Evolutionary conservation across 345 rosid genomes (phyloP), one percentile per base, ranked within the genome.

Genomic region (Conringia planisiliqua): DNA sequence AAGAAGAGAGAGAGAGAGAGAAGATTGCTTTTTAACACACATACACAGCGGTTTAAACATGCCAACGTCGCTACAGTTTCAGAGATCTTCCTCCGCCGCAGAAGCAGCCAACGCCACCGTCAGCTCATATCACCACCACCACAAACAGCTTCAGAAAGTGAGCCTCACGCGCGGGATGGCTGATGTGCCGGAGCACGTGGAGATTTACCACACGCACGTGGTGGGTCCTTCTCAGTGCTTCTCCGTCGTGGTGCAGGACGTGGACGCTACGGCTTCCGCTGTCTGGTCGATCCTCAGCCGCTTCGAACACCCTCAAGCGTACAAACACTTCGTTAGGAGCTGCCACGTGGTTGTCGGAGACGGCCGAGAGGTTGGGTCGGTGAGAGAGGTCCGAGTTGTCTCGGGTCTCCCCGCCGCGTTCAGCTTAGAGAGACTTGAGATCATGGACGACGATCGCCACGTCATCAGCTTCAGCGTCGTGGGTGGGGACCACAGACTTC

Each of bases 261-360:
- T 91, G 22, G 85, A 82, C 3, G 91, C 98, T 16, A 87, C 97
- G 0, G 83, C 75, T 33, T 78, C 93, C 12, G 55, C 83, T 38
- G 97, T 89, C 0, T 94, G 97, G 98, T 86, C 98, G 0, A 77
- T 89, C 48, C 83, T 94, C 6, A 87, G 96, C 56, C 89, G 97
- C 16, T 94, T 94, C 33, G 96, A 87, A 56, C 82, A 87, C 40
- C 98, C 98, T 0, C 91, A 89, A 73, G 90, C 85, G 6, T 94
- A 94, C 79, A 94, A 94, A 66, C 85, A 87, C 78, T 91, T 94
- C 43, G 70, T 94, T 5, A 89, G 71, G 82, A 88, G 86, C 82
- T 94, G 97, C 79, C 85, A 84, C 46, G 80, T 94, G 52, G 82
- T 83, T 68, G 32, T 76, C 46, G 96, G 98, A 0, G 86, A 94